phyloP scores from a whole-genome alignment of 768 basidiomycete genomes.

The Chalciporus piperatus region DNA sequence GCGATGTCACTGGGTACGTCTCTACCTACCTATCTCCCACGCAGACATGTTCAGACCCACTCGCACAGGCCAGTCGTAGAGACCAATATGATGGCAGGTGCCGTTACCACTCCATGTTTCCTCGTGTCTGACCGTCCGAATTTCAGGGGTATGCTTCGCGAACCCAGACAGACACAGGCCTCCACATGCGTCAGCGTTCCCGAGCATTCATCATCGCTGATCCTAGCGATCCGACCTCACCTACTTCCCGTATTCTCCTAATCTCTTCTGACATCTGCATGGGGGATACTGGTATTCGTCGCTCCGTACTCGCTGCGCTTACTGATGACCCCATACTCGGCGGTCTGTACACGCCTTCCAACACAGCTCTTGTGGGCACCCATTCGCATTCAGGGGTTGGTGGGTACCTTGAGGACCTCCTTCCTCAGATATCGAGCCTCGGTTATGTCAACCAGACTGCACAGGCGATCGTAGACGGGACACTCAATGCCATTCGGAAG shows the following conservation, averaged over 20 bases:
- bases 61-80: slow-evolving; percentile 64
- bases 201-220: slow-evolving; percentile 74
- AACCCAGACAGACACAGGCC: slow-evolving; percentile 65
- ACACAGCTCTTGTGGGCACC: slow-evolving; percentile 73
- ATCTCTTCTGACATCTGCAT: slow-evolving; percentile 84
- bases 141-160: slow-evolving; percentile 64
- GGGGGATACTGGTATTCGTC: slow-evolving; percentile 76
- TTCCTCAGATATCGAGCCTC: slow-evolving; percentile 71
- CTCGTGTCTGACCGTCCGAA: not conserved
- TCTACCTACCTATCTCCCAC: not conserved
- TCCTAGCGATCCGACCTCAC: slow-evolving; percentile 28
- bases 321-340: slow-evolving; percentile 48
- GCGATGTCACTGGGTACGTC: slow-evolving; percentile 69
- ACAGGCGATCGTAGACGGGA: slow-evolving; percentile 68
- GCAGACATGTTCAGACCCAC: not conserved
- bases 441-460: slow-evolving; percentile 74
- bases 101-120: not conserved
- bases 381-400: slow-evolving; percentile 78
- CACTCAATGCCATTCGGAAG: slow-evolving; percentile 63
- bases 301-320: slow-evolving; percentile 60
- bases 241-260: slow-evolving; percentile 64
- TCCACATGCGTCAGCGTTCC: slow-evolving; percentile 78
- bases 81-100: slow-evolving; percentile 75
- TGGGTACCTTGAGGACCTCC: slow-evolving; percentile 74
- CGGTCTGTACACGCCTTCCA: slow-evolving; percentile 63